phyloP scores from a whole-genome alignment of 176 grass and related monocot genomes.

The Triticum urartu region DNA sequence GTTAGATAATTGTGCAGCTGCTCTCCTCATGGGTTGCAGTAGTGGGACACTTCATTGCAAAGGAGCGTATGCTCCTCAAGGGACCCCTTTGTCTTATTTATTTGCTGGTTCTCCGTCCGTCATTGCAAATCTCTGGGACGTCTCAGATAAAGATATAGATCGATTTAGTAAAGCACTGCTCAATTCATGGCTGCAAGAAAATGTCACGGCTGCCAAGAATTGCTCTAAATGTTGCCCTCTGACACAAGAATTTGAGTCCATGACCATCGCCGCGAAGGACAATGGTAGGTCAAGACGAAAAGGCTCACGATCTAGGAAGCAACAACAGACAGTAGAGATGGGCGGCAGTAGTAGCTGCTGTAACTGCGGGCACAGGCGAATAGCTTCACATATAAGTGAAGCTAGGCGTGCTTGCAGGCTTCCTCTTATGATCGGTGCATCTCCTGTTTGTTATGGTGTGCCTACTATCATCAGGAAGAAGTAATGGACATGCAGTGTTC shows the following conservation, averaged over 20 bases:
- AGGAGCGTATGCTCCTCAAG: slow-evolving; percentile 74
- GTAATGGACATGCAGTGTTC: not conserved
- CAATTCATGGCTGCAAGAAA: slow-evolving; percentile 69
- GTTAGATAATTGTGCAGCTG: slow-evolving; percentile 63
- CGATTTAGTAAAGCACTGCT: slow-evolving; percentile 77
- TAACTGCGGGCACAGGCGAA: slow-evolving; percentile 42
- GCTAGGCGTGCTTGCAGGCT: slow-evolving; percentile 71
- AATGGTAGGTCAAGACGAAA: slow-evolving; percentile 46
- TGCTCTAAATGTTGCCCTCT: slow-evolving; percentile 42
- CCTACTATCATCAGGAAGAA: slow-evolving; percentile 69
- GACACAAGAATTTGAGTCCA: slow-evolving; percentile 38
- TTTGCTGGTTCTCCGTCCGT: slow-evolving; percentile 71
- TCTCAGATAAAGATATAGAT: slow-evolving; percentile 79
- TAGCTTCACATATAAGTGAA: slow-evolving; percentile 65
- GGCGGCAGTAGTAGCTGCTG: slow-evolving; percentile 29
- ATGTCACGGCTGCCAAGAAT: slow-evolving; percentile 2
- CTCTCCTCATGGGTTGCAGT: slow-evolving; percentile 97
- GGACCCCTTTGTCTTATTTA: slow-evolving; percentile 78
- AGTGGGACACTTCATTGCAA: slow-evolving; percentile 64
- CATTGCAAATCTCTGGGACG: slow-evolving; percentile 84
- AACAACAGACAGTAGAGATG: not conserved
- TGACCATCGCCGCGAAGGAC: slow-evolving; percentile 40
- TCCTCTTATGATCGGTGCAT: slow-evolving; percentile 61
- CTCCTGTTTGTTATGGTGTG: slow-evolving; percentile 93
- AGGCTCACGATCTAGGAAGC: slow-evolving; percentile 15